Evolutionary conservation across 495 filamentous ascomycete genomes (phyloP), one percentile per base, ranked within the genome.

Genomic region (Neurospora hispaniola): DNA sequence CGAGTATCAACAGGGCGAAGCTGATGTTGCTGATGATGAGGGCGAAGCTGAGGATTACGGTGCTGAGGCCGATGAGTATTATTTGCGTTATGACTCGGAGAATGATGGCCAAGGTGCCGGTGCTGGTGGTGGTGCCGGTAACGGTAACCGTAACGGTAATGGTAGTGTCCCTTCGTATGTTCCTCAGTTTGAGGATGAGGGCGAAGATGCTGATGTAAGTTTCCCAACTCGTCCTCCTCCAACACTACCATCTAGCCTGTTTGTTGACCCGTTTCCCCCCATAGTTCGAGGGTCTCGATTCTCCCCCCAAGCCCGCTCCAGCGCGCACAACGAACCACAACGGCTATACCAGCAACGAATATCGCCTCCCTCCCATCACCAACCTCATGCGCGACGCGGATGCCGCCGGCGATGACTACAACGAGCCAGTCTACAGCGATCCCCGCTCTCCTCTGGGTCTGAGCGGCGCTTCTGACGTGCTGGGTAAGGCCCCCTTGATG

Each of bases 11-110:
- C 27, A 66, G 27, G 27, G 27, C 14, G 23, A 66, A 12, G 71
- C 59, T 43, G 71, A 23, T n/a, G 71, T 14, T 7, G 71, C 69
- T 42, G 69, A 70, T 69, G 59, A 72, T 9, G 71, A 72, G 71
- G 38, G 18, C 16, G 71, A 69, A 8, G 73, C 27, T 42, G 54
- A 70, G n/a, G 69, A 40, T 42, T 70, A 23, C 5, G 69, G 70
- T 8, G 42, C 54, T 66, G 54, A 66, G 23, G 54, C 54, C 3
- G 54, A 66, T 66, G 54, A 66, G 14, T 66, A 9, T 35, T 66
- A 35, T 14, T 66, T 66, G 54, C 54, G 54, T 12, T 66, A 66
- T 18, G 54, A 66, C 2, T 66, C 27, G 54, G 54, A 66, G 2
- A 66, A 66, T 38, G 54, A 66, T 35, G 27, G 27, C 27, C 54